phyloP scores from a whole-genome alignment of 2,329 filamentous ascomycete genomes.

The Colletotrichum somersetense region DNA sequence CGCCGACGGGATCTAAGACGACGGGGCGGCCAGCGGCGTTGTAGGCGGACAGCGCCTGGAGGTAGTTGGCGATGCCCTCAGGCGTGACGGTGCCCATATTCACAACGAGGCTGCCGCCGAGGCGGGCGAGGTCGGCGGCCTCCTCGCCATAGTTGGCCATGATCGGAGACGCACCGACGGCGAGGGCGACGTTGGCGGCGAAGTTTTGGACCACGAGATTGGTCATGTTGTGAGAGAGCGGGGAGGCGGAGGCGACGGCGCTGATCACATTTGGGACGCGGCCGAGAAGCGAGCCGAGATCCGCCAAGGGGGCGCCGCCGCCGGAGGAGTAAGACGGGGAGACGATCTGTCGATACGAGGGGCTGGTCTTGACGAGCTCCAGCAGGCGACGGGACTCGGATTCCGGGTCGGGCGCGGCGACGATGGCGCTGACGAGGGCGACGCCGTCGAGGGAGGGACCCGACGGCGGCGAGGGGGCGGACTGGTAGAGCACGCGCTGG shows the following conservation, averaged over 20 bases:
- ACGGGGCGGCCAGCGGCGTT: constrained; percentile 82
- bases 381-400: constrained; percentile 71
- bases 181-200: constrained; percentile 89
- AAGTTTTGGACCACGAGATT: constrained; percentile 97
- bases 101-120: constrained; percentile 84
- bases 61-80: constrained; percentile 78
- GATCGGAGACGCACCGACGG: constrained; percentile 89
- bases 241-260: constrained; percentile 72
- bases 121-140: constrained; percentile 80
- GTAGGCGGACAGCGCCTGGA: constrained; percentile 82
- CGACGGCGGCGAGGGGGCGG: constrained; percentile 53
- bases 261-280: constrained; percentile 63
- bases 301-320: constrained; percentile 15
- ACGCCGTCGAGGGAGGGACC: constrained; percentile 79
- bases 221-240: constrained; percentile 96
- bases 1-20: constrained; percentile 88
- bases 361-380: constrained; percentile 63
- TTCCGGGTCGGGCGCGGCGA: constrained; percentile 77
- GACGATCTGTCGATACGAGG: constrained; percentile 46
- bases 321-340: constrained; percentile 7
- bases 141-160: constrained; percentile 92
- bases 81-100: constrained; percentile 95
- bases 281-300: constrained; percentile 45
- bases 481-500: constrained; percentile 80
- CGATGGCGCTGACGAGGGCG: constrained; percentile 90